A percentile compares a stretch with the other conserved stretches of the same genome.
These are phyloP conservation scores for Lavandula angustifolia DNA, from an alignment of 257 asterid genomes.

Conservation along the genomic window DNA sequence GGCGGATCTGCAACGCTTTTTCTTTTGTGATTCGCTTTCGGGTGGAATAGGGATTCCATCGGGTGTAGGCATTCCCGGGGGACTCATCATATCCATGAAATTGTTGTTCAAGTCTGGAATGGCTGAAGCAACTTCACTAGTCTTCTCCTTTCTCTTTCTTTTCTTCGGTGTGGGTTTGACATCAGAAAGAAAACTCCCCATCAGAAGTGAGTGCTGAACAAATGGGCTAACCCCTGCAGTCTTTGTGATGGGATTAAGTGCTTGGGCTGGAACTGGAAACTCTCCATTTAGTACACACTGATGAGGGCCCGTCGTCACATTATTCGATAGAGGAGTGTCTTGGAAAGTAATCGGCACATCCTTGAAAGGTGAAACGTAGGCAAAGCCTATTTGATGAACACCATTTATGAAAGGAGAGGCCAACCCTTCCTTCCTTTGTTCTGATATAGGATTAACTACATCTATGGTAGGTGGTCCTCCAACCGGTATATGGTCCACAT, in stretches of 20 bases:
- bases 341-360: constrained; percentile 32
- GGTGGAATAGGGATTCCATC: constrained; percentile 32
- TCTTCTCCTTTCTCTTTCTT: constrained; percentile 47
- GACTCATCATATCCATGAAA: constrained; percentile 27
- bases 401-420: constrained; percentile 27
- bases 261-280: constrained; percentile 16
- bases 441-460: constrained; percentile 34
- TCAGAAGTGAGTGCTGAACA: constrained; percentile 27
- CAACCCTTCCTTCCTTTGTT: constrained; percentile 32
- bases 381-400: constrained; percentile 23
- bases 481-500: constrained; percentile 34
- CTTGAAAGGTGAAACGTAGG: constrained; percentile 35
- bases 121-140: constrained; percentile 36
- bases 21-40: constrained; percentile 35
- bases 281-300: constrained; percentile 22
- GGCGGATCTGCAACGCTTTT: constrained; percentile 34
- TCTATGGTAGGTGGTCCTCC: constrained; percentile 40
- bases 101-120: constrained; percentile 77
- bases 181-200: constrained; percentile 28
- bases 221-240: constrained; percentile 32
- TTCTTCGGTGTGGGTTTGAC: constrained; percentile 38
- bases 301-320: constrained; percentile 26
- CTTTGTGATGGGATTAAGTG: constrained; percentile 23
- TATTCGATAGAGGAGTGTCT: constrained; percentile 26
- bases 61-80: constrained; percentile 33